phyloP scores from a whole-genome alignment of 805 yeast genomes.

The Ogataea allantospora region DNA sequence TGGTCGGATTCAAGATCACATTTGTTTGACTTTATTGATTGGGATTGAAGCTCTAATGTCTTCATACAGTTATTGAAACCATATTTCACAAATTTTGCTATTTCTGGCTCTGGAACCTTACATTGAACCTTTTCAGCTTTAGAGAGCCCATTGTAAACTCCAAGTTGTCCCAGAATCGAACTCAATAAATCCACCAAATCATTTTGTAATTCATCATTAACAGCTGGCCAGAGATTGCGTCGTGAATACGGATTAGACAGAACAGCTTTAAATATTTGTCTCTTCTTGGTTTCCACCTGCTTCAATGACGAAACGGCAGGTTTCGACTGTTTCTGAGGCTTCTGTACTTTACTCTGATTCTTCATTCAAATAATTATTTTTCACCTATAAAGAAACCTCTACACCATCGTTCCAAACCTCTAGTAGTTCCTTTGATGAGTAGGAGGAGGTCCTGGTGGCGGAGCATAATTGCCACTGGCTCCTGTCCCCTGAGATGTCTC shows the following conservation, averaged over 20 bases:
- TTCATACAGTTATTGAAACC: slow-evolving; percentile 60
- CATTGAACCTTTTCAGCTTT: slow-evolving; percentile 25
- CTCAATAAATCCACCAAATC: slow-evolving; percentile 31
- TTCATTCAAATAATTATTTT: slow-evolving; percentile 7
- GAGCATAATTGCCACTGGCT: slow-evolving; percentile 13
- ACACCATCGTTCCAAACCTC: slow-evolving; percentile 1
- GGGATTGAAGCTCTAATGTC: slow-evolving; percentile 45
- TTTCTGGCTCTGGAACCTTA: slow-evolving; percentile 30
- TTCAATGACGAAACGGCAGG: slow-evolving; percentile 28
- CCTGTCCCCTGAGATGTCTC: not conserved
- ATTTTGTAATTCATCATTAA: slow-evolving; percentile 33
- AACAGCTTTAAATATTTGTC: slow-evolving; percentile 62
- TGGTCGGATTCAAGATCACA: slow-evolving; percentile 23
- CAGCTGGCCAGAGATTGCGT: slow-evolving; percentile 39
- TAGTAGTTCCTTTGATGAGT: slow-evolving; percentile 14
- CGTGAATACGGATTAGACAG: slow-evolving; percentile 62
- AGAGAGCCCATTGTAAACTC: slow-evolving; percentile 21
- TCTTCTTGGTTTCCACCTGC: slow-evolving; percentile 47
- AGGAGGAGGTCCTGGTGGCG: slow-evolving; percentile 27
- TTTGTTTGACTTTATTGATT: slow-evolving; percentile 16
- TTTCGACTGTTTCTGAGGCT: slow-evolving; percentile 1
- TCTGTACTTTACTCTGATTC: slow-evolving; percentile 6
- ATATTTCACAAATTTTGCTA: slow-evolving; percentile 30
- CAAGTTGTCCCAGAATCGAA: slow-evolving; percentile 14
- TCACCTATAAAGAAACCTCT: slow-evolving; percentile 1